Conservation (phyloP, 2,329 filamentous ascomycete species). For the Fusarium avenaceum region DNA sequence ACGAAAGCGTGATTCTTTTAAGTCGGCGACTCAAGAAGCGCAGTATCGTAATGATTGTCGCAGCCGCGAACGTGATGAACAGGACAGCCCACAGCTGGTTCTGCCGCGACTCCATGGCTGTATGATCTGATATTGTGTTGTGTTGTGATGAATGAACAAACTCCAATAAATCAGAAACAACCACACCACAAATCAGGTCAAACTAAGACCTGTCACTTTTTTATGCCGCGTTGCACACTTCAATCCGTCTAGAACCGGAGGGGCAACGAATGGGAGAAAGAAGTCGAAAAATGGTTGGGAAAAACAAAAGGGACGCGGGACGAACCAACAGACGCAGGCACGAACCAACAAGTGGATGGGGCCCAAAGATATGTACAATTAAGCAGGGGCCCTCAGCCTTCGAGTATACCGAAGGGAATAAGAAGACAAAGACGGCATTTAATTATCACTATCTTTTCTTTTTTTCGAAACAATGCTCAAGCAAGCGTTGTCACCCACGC, state of each 20-base stretch:
- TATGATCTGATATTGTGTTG: too few species aligned
- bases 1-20: slow-evolving; percentile 27
- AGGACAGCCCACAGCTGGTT: slow-evolving; percentile 29
- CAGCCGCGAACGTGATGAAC: slow-evolving; percentile 39
- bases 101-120: slow-evolving; percentile 32
- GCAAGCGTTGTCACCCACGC: neutral
- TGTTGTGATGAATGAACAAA: too few species aligned
- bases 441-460: neutral
- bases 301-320: neutral
- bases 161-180: neutral
- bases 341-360: slow-evolving; percentile 12
- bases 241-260: slow-evolving; percentile 16
- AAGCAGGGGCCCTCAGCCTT: neutral
- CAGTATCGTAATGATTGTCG: slow-evolving; percentile 32
- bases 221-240: slow-evolving; percentile 3
- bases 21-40: slow-evolving; percentile 39
- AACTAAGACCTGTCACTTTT: neutral
- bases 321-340: slow-evolving; percentile 6
- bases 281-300: neutral
- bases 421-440: neutral
- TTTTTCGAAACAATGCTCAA: neutral
- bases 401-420: too few species aligned
- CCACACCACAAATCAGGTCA: neutral
- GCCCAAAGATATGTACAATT: slow-evolving; percentile 25
- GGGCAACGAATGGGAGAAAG: neutral